Base-by-base conservation (phyloP, 805 yeast species). In the Kurtzmaniella fragi region DNA sequence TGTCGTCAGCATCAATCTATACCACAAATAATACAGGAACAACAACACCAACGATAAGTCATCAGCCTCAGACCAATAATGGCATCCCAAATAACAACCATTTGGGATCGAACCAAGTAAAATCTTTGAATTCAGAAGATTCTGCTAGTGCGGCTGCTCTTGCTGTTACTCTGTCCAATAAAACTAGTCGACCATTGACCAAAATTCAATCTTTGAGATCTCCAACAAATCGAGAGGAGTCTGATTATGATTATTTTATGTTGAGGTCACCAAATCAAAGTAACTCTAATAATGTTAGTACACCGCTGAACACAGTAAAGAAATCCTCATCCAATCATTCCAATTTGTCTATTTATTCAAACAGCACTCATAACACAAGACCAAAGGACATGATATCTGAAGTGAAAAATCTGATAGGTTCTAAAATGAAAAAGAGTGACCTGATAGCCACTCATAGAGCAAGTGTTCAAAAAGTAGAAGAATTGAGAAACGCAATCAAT, bases 401-500 rank as follows among this genome's bases (percentile, higher is more conserved):
- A 30, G 51, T 60, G 11, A 52, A 50, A 38, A 51, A 50, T 12
- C 54, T 61, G 7, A 57, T 60, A 9, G 57, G 52, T 1, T 49
- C 53, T 3, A 56, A 50, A 32, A 45, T 35, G 43, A 43, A 35
- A 31, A 36, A 4, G 27, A 39, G 32, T 11, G 39, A 40, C 34
- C 31, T 47, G n/a, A 48, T 57, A 4, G 35, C 53, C 28, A 33
- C 41, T 27, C 46, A 48, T 35, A 52, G 53, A 32, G 65, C 64
- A 5, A 55, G 52, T 17, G 61, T 20, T 20, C 25, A 55, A 26
- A 62, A 61, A 70, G 50, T 60, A 20, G 56, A 53, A 20, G 54
- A 44, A 40, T 56, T 64, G 14, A 49, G 59, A 29, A 39, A 46
- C 17, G 56, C 66, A 17, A 61, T 64, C 38, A 56, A 55, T 43